Evolutionary conservation across 805 yeast species (phyloP), one percentile per base, ranked within the genome.

Genomic region (Saturnispora kantuleensis): DNA sequence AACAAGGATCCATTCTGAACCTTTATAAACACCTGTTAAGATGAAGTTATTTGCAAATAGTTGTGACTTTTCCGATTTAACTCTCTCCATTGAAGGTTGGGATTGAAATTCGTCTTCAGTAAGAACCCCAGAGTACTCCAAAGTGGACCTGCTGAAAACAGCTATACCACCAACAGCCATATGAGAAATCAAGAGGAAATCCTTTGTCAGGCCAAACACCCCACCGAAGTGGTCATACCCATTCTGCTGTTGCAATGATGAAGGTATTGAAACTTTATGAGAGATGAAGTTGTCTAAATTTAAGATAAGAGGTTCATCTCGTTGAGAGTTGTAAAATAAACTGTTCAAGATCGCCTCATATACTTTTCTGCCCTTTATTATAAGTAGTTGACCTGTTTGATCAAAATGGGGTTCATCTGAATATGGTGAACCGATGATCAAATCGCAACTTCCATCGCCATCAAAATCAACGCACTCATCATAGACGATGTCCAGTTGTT

Each of bases 161-260:
- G 61, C 52, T 0, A 75, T 70, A 1, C 57, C 47, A 3, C 67
- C 71, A 1, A 57, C 40, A 0, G 74, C 70, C 6, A 62, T 64
- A 0, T 67, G 51, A 0, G 73, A 70, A 4, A 73, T 56, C 4
- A 70, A 59, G 0, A 66, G 31, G 13, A 47, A 48, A 4, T 54
- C 34, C 0, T 50, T 49, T 4, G 65, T 58, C 2, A 56, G 41
- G 0, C 68, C 56, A 12, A 71, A 32, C 1, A 59, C 42, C 1
- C 63, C 39, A 0, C 76, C 79, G 52, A 71, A 68, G 42, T 65
- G 70, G 38, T 68, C 74, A 52, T 64, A 74, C 7, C 59, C 58
- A 30, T 50, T 44, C 4, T 34, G n/a, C 26, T 51, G 54, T 1
- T 12, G 31, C 5, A 52, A 47, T 3, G 16, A 17, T 1, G 8